Conservation (phyloP, 305 asterid species). For the Fraxinus paxiana region DNA sequence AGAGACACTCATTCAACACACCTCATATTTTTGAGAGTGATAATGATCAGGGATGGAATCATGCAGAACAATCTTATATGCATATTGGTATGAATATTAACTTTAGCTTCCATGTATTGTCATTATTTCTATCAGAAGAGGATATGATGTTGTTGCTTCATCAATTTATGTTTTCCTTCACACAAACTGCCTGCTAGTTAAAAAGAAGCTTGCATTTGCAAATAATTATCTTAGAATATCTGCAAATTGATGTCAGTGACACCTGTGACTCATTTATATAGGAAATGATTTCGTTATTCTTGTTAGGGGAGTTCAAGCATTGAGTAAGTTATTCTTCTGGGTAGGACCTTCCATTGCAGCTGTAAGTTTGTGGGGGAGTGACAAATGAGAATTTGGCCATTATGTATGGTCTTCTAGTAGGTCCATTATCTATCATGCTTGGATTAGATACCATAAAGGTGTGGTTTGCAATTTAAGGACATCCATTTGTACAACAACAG, state of each 20-base stretch:
- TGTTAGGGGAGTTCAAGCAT: not conserved
- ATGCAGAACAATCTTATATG: slow-evolving; percentile 9
- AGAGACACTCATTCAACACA: slow-evolving; percentile 8
- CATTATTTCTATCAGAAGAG: not conserved
- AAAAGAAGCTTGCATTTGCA: not conserved
- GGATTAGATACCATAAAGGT: not conserved
- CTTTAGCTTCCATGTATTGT: not conserved
- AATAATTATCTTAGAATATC: not conserved
- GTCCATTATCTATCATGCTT: not conserved
- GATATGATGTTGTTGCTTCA: not conserved
- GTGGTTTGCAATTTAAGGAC: not conserved
- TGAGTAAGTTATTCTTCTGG: not conserved
- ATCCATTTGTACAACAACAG: not conserved
- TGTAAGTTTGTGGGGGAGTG: not conserved
- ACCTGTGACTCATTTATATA: not conserved
- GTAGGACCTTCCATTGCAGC: not conserved
- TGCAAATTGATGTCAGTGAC: not conserved
- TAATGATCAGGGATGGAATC: slow-evolving; percentile 11
- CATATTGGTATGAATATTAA: slow-evolving; percentile 12
- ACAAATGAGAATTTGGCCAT: not conserved
- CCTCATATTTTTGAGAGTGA: slow-evolving; percentile 13
- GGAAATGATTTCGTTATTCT: not conserved
- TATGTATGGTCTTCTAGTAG: slow-evolving; percentile 1
- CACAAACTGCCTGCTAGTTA: not conserved
- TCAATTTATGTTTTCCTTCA: not conserved